Evolutionary conservation across 176 grass and related monocot genomes (phyloP), one percentile per base, ranked within the genome.

Genomic region (Aegilops bicornis): DNA sequence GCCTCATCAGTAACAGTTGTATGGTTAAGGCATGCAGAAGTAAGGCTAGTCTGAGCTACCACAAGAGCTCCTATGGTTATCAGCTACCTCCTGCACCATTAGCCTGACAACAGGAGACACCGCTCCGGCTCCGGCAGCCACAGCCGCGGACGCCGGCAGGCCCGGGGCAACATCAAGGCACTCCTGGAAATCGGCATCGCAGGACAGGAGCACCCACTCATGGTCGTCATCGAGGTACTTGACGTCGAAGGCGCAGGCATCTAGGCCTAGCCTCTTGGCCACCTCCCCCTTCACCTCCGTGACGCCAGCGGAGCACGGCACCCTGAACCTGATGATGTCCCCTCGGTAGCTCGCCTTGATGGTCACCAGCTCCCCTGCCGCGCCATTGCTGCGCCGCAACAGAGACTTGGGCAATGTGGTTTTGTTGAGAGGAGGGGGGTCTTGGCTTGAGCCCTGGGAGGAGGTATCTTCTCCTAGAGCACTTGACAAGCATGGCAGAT

Each of bases 211-310:
- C 66, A 98, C 93, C 93, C 96, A 98, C 82, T 98, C 88, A 60
- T 91, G 86, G 73, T 95, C 93, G 35, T 98, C 93, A 78, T 98
- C 96, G 22, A 98, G 80, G 79, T 94, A 98, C 86, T 92, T 95
- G 88, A 94, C 84, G n/a, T 94, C 89, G 33, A 98, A 98, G 42
- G 80, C 61, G 29, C 86, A 60, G 20, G 73, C 74, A 3, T 91
- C 91, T 79, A 98, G 65, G 63, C 88, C 79, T 77, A 98, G 84
- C 84, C 96, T 87, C 79, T 75, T 87, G 64, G 88, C 89, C 81
- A 95, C 86, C 85, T 95, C 90, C 50, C 20, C 69, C 87, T 85
- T 93, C 36, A 95, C 85, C 2, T 29, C 69, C 3, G 31, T 20
- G 3, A 98, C 73, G 17, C 90, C 82, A 4, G 82, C 87, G 0